Base-by-base conservation (phyloP, 148 eudicot genomes). In the Arbutus unedo region DNA sequence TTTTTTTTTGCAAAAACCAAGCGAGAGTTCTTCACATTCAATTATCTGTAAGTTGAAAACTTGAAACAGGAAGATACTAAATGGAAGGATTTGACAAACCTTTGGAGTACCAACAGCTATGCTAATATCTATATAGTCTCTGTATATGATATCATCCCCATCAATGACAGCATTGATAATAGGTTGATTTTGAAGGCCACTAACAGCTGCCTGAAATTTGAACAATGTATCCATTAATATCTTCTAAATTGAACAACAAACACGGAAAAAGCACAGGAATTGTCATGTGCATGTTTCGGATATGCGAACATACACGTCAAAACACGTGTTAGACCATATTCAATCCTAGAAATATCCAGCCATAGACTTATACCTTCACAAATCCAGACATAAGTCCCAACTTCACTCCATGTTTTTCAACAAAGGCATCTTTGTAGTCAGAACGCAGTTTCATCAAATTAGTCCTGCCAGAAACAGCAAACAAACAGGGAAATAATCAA, bases 371-470 rank as follows among this genome's bases (percentile, higher is more conserved):
- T 85, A 96, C 98, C 86, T 94, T 94, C 68, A 94, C 95, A 89
- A 96, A 96, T 75, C 99, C 98, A 64, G 99, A 96, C 99, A 96
- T 96, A 64, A 96, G 89, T 49, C 99, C 99, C 85, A 96, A 79
- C 87, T 96, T 96, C 81, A 96, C 99, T 55, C 99, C 99, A 87
- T 96, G 99, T 88, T 96, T 96, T 88, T 96, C 98, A 86, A 88
- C 85, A 84, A 96, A 96, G 74, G 97, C 90, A 84, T 96, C 99
- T 84, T 96, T 96, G 91, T 96, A 96, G 53, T 96, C 99, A 79
- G 99, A 89, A n/a, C 99, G 97, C 68, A 96, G 94, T 86, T 96
- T 96, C 99, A 96, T 96, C 89, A 96, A 90, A 85, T 96, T 96
- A 31, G 99, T 91, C 99, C 99, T 96, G 83, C 82, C 77, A 84